Evolutionary conservation across 495 filamentous ascomycete species (phyloP).

Genomic region (Penicillium subrubescens): DNA sequence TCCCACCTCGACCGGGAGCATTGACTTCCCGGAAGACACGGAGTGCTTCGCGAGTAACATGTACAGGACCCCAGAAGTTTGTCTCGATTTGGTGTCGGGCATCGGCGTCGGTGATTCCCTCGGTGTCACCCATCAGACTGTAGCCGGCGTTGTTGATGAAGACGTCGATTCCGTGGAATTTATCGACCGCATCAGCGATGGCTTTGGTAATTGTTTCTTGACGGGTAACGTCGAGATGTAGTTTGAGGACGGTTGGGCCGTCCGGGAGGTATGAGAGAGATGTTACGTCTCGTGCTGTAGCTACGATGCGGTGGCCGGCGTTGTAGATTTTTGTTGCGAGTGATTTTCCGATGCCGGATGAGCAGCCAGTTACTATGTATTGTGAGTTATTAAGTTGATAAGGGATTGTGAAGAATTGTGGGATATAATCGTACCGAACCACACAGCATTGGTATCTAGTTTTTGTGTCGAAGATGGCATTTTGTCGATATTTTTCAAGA

Average conservation of each 20-base stretch:
- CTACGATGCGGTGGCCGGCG: conserved; percentile 47
- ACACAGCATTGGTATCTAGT: conserved; percentile 2
- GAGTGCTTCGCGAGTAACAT: conserved; percentile 41
- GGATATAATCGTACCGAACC: no score
- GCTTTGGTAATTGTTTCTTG: conserved; percentile 41
- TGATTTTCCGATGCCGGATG: conserved; percentile 44
- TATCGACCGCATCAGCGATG: conserved; percentile 33
- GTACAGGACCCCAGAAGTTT: conserved; percentile 53
- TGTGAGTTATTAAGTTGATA: no score
- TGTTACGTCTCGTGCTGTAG: conserved; percentile 45
- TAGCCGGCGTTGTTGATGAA: conserved; percentile 62
- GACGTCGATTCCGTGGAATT: conserved; percentile 54
- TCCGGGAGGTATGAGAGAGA: conserved; percentile 35
- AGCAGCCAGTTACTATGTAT: conserved; percentile 30
- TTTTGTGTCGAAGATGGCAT: background rate
- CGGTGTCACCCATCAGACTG: conserved; percentile 45
- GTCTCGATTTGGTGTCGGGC: conserved; percentile 47
- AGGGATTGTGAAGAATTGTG: no score
- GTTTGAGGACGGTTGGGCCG: conserved; percentile 39
- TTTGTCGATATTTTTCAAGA: background rate
- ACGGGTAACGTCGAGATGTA: conserved; percentile 50
- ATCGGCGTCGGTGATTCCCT: conserved; percentile 41
- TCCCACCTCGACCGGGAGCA: conserved; percentile 36
- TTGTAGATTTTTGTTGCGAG: conserved; percentile 42
- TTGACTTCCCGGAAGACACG: conserved; percentile 18